These are phyloP conservation scores for Rauvolfia tetraphylla DNA, from an alignment of 257 asterid genomes.

Conservation along the genomic window DNA sequence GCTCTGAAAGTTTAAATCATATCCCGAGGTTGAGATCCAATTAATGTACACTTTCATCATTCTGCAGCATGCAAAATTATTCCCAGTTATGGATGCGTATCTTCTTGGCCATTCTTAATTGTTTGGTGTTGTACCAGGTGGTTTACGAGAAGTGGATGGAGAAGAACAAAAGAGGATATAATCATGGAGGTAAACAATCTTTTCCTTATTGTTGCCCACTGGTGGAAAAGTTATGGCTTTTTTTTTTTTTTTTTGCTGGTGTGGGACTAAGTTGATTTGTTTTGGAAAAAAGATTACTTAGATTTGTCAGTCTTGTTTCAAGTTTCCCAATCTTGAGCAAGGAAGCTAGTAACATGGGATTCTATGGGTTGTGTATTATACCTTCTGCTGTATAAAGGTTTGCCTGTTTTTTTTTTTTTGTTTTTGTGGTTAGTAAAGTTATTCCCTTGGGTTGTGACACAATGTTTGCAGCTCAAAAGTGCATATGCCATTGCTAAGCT, in stretches of 20 bases:
- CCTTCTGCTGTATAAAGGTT: not conserved
- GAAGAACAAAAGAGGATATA: conserved; percentile 79
- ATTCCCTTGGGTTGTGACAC: not conserved
- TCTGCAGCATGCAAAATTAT: not conserved
- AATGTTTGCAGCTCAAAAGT: conserved; percentile 64
- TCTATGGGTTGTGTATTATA: not conserved
- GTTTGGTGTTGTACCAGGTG: conserved; percentile 44
- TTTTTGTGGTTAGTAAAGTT: not conserved
- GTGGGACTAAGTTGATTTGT: not conserved
- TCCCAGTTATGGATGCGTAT: not conserved
- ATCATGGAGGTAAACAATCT: conserved; percentile 50
- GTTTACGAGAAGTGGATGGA: conserved; percentile 86
- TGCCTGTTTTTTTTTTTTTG: not conserved
- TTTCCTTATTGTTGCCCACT: conserved; percentile 5
- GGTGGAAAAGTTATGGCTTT: conserved; percentile 10
- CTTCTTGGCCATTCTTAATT: conserved; percentile 4
- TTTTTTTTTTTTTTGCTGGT: not conserved
- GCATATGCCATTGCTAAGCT: conserved; percentile 80
- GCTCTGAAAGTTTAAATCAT: not conserved
- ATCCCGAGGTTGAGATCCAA: not conserved
- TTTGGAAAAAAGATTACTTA: not conserved
- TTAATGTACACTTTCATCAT: not conserved
- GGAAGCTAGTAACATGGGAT: not conserved
- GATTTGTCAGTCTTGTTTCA: not conserved
- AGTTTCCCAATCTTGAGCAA: not conserved